Percentiles rank a stretch among this genome's conserved stretches.
These are phyloP conservation scores for Trichomonas tenax DNA, from an alignment of 208 protist genomes.

Conservation along the genomic window DNA sequence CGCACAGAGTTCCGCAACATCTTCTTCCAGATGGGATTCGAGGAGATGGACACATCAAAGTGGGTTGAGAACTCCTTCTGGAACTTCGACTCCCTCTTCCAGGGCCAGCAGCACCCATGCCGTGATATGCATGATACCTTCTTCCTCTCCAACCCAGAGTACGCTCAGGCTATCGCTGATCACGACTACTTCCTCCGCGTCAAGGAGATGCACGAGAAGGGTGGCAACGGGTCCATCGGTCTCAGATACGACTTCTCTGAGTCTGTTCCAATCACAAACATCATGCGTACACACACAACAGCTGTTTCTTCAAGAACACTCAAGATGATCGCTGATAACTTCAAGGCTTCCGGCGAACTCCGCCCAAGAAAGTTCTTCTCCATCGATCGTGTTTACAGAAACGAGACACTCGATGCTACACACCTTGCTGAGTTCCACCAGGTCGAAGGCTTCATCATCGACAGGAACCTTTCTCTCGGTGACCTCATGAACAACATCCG, in stretches of 20 bases:
- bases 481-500: constrained; percentile 94
- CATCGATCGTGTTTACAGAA: constrained; percentile 99
- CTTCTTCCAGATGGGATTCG: constrained; percentile 92
- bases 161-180: not conserved
- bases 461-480: constrained; percentile 78
- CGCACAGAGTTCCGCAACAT: constrained; percentile 92
- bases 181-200: constrained; percentile 61
- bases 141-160: constrained; percentile 63
- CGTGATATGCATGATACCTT: constrained; percentile 99
- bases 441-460: constrained; percentile 93
- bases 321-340: constrained; percentile 60
- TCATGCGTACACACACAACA: constrained; percentile 99
- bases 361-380: constrained; percentile 90
- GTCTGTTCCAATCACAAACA: constrained; percentile 78
- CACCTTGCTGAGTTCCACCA: constrained; percentile 99
- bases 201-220: constrained; percentile 71
- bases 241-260: constrained; percentile 33
- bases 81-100: constrained; percentile 99
- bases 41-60: constrained; percentile 97
- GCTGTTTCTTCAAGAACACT: constrained; percentile 85
- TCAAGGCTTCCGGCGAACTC: constrained; percentile 72
- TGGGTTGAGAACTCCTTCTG: constrained; percentile 98
- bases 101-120: constrained; percentile 98
- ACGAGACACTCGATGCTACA: constrained; percentile 98
- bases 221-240: constrained; percentile 54